Evolutionary conservation across 495 filamentous ascomycete species (phyloP).

Genomic region (Podospora didyma): DNA sequence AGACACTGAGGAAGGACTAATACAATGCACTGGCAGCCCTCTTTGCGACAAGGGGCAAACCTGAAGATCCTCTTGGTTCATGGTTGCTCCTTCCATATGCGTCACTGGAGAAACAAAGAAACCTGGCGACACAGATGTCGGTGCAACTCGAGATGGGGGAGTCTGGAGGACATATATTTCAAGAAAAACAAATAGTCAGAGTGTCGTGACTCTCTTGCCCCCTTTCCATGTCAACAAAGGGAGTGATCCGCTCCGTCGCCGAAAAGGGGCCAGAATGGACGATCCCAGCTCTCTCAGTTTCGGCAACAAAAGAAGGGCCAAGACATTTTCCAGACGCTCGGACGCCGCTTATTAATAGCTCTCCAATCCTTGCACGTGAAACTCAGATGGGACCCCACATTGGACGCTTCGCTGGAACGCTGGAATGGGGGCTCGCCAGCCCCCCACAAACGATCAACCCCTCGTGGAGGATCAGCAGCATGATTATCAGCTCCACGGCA

Average conservation of each 20-base stretch:
- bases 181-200: too few species aligned
- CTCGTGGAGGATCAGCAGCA: neutral
- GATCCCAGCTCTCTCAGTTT: neutral
- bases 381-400: neutral
- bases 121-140: too few species aligned
- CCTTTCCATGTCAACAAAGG: neutral
- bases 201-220: neutral
- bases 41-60: too few species aligned
- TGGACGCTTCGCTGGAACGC: neutral
- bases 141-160: too few species aligned
- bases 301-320: neutral
- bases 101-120: too few species aligned
- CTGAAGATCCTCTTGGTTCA: too few species aligned
- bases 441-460: neutral
- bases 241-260: too few species aligned
- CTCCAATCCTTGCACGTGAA: conserved; percentile 11
- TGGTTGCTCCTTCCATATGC: too few species aligned
- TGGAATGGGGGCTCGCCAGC: neutral
- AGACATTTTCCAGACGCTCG: neutral
- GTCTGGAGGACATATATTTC: too few species aligned
- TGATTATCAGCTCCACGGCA: neutral
- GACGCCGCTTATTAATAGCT: conserved; percentile 16
- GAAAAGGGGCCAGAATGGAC: too few species aligned
- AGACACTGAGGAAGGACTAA: too few species aligned
- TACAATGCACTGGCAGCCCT: too few species aligned